These are phyloP conservation scores for Pleurotus eryngii DNA, from an alignment of 768 basidiomycete genomes.

Conservation along the genomic window DNA sequence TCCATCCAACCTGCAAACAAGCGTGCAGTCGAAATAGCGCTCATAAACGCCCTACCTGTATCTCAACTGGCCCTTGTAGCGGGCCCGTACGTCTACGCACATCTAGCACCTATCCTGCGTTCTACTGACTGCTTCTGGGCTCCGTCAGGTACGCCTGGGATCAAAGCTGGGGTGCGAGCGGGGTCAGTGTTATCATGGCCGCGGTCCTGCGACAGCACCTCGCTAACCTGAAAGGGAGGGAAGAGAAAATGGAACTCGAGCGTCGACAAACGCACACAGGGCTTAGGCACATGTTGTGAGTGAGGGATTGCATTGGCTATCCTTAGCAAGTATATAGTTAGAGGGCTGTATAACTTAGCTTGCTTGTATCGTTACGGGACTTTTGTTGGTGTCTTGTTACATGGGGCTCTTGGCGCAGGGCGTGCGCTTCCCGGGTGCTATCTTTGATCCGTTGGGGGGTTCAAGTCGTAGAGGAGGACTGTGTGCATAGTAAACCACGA, in stretches of 20 bases:
- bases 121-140: neutral
- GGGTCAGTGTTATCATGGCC: slow-evolving; percentile 32
- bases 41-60: slow-evolving; percentile 64
- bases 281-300: slow-evolving; percentile 1
- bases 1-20: slow-evolving; percentile 60
- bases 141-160: slow-evolving; percentile 46
- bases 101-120: neutral
- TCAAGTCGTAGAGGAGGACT: too few relatives aligned
- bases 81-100: slow-evolving; percentile 46
- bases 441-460: too few relatives aligned
- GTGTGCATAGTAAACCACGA: too few relatives aligned
- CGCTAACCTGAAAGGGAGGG: slow-evolving; percentile 18
- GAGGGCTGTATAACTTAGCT: too few relatives aligned
- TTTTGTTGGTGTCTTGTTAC: too few relatives aligned
- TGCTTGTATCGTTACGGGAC: too few relatives aligned
- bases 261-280: neutral
- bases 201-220: slow-evolving; percentile 27
- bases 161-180: slow-evolving; percentile 44
- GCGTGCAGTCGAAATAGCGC: slow-evolving; percentile 62
- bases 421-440: too few relatives aligned
- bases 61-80: slow-evolving; percentile 52
- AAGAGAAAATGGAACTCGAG: slow-evolving; percentile 14
- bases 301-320: neutral
- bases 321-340: too few relatives aligned
- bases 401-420: too few relatives aligned